phyloP scores from a whole-genome alignment of 2,329 filamentous ascomycete species.

The Alternaria sp. region DNA sequence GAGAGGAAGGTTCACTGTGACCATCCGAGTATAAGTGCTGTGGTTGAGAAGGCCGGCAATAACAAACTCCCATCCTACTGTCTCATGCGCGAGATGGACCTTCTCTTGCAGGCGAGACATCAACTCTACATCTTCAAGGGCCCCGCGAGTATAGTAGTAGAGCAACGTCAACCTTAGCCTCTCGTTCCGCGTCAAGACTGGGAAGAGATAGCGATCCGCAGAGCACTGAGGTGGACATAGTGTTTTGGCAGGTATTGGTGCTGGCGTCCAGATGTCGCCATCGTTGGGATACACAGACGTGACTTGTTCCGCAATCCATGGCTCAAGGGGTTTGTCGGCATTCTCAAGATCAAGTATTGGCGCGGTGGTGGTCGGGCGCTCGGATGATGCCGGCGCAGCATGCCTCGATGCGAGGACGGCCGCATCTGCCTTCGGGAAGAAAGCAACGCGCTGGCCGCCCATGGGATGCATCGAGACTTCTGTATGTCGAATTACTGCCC shows the following conservation, averaged over 20 bases:
- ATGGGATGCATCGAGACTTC: conserved; percentile 15
- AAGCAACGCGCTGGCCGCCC: conserved; percentile 18
- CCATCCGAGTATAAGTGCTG: conserved; percentile 53
- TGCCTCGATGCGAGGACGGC: conserved; percentile 28
- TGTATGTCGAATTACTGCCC: not conserved
- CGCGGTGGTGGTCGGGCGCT: conserved; percentile 26
- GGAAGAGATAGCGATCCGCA: conserved; percentile 44
- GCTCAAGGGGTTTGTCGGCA: conserved; percentile 21
- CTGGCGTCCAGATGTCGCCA: conserved; percentile 21
- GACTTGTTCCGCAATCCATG: conserved; percentile 22
- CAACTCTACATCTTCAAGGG: conserved; percentile 51
- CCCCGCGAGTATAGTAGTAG: conserved; percentile 54
- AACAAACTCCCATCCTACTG: conserved; percentile 55
- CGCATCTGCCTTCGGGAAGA: conserved; percentile 38
- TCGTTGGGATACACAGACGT: conserved; percentile 23
- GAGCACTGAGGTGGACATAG: conserved; percentile 9
- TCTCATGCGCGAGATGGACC: conserved; percentile 49
- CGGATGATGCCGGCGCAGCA: conserved; percentile 17
- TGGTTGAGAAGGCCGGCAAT: conserved; percentile 54
- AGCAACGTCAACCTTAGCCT: conserved; percentile 48
- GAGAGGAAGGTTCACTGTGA: conserved; percentile 51
- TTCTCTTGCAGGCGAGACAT: conserved; percentile 53
- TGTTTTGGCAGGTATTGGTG: conserved; percentile 23
- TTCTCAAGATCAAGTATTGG: conserved; percentile 33
- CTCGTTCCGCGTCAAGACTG: conserved; percentile 46